Conservation (phyloP, 805 yeast genomes). For the Yamadazyma olivae region DNA sequence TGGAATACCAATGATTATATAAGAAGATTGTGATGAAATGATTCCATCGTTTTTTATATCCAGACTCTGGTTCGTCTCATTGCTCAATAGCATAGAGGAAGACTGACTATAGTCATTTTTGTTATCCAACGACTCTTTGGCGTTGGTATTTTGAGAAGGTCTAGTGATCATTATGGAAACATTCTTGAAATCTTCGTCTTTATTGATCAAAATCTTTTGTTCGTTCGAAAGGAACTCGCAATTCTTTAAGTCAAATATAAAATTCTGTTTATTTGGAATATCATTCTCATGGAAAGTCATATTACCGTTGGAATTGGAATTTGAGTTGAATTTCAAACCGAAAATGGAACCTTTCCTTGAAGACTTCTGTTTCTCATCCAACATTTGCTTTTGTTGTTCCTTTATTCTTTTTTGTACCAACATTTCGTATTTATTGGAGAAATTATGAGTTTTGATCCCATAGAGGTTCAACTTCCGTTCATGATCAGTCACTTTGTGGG, state of each 20-base stretch:
- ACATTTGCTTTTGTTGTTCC: slow-evolving; percentile 21
- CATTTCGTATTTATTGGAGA: slow-evolving; percentile 39
- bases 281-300: slow-evolving; percentile 8
- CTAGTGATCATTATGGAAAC: slow-evolving; percentile 35
- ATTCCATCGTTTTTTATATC: slow-evolving; percentile 20
- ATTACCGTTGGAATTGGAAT: slow-evolving; percentile 6
- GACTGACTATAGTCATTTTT: slow-evolving; percentile 29
- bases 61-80: slow-evolving; percentile 4
- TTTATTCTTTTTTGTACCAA: slow-evolving; percentile 31
- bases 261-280: slow-evolving; percentile 11
- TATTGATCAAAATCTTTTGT: slow-evolving; percentile 28
- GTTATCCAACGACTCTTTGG: slow-evolving; percentile 5
- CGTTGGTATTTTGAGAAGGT: slow-evolving; percentile 19
- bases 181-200: slow-evolving; percentile 24
- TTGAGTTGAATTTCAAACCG: slow-evolving; percentile 34
- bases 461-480: slow-evolving; percentile 25
- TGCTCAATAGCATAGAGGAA: slow-evolving; percentile 29
- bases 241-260: slow-evolving; percentile 12
- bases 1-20: slow-evolving; percentile 40
- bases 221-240: slow-evolving; percentile 33
- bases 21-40: slow-evolving; percentile 24
- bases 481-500: slow-evolving; percentile 29
- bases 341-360: slow-evolving; percentile 36
- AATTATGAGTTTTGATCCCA: slow-evolving; percentile 33
- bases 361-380: slow-evolving; percentile 20